Percentiles rank a stretch among this genome's conserved stretches.
Conservation (phyloP, 148 eudicot genomes). For the Rhododendron ovatum region DNA sequence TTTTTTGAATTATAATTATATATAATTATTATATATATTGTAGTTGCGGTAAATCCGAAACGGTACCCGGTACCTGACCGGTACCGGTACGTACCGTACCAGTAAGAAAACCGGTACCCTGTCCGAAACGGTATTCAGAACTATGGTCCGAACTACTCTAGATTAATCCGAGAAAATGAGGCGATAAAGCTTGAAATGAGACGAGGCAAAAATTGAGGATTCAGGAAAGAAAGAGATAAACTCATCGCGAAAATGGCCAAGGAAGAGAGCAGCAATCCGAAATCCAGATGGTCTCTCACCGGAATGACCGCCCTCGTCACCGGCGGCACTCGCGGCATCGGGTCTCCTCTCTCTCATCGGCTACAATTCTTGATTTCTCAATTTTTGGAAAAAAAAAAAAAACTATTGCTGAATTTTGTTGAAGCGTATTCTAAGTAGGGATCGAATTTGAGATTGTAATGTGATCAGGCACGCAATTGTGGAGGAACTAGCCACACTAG, state of each 20-base stretch:
- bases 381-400: too few relatives aligned
- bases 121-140: too few relatives aligned
- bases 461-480: conserved; percentile 64
- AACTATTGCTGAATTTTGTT: not conserved
- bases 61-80: too few relatives aligned
- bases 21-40: too few relatives aligned
- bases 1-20: too few relatives aligned
- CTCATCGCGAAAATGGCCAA: not conserved
- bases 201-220: too few relatives aligned
- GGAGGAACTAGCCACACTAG: conserved; percentile 72
- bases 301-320: conserved; percentile 90
- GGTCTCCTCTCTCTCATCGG: conserved; percentile 30
- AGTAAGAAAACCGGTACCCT: too few relatives aligned
- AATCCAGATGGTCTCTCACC: conserved; percentile 58
- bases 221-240: not conserved
- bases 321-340: conserved; percentile 98
- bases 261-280: conserved; percentile 8
- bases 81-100: too few relatives aligned
- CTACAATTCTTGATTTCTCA: not conserved
- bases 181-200: too few relatives aligned
- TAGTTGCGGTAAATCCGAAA: too few relatives aligned
- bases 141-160: too few relatives aligned
- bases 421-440: not conserved
- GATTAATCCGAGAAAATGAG: too few relatives aligned
- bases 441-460: not conserved